Conservation (phyloP, 345 rosid species). For the Melastoma malabathricum region DNA sequence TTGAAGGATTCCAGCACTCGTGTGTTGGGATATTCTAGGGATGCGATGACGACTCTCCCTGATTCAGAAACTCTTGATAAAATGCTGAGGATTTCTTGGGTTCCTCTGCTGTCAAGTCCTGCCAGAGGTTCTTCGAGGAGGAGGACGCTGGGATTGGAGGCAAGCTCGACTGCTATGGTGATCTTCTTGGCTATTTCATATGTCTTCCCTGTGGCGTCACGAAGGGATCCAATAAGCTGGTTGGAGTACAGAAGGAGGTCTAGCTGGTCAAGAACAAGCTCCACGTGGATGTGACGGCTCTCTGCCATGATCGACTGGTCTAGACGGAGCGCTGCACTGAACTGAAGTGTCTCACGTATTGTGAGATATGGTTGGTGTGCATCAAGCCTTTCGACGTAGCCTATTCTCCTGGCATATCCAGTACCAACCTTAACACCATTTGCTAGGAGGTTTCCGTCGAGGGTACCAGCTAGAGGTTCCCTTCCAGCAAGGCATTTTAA, state of each 20-base stretch:
- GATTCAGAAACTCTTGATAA: constrained; percentile 15
- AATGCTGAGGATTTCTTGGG: constrained; percentile 10
- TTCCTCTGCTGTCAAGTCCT: constrained; percentile 14
- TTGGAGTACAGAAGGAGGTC: constrained; percentile 19
- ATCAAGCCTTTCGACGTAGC: constrained; percentile 20
- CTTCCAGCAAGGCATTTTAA: constrained; percentile 25
- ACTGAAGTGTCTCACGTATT: constrained; percentile 24
- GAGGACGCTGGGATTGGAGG: constrained; percentile 24
- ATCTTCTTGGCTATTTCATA: constrained; percentile 23
- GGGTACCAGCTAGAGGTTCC: constrained; percentile 9
- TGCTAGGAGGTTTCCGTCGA: constrained; percentile 10
- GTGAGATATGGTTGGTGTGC: constrained; percentile 24
- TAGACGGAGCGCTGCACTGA: constrained; percentile 21
- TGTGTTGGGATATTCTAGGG: constrained; percentile 12
- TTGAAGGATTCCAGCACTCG: constrained; percentile 13
- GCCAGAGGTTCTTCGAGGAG: constrained; percentile 22
- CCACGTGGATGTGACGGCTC: constrained; percentile 10
- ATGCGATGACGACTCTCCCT: constrained; percentile 14
- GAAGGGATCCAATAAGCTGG: constrained; percentile 19
- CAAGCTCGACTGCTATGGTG: constrained; percentile 21
- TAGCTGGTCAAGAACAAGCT: constrained; percentile 18
- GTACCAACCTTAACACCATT: constrained; percentile 8
- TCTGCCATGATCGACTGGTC: constrained; percentile 9
- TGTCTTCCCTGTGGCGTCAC: constrained; percentile 16
- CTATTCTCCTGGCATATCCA: constrained; percentile 11